These are phyloP conservation scores for Dorcoceras hygrometricum DNA, from an alignment of 257 asterid species.

Conservation along the genomic window DNA sequence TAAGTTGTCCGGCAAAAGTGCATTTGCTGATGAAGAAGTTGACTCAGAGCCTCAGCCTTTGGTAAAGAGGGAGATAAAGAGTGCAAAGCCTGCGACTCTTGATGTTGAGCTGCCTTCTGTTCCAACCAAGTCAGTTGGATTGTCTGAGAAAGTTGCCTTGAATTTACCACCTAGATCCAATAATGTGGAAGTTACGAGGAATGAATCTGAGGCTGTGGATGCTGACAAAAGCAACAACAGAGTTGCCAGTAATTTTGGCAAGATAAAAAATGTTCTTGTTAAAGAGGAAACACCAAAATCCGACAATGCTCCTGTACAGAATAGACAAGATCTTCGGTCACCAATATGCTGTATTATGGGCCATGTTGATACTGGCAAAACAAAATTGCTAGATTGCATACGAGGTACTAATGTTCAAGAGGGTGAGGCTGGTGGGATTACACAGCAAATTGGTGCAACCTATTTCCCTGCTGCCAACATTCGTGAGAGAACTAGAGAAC, in stretches of 20 bases:
- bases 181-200: slow-evolving; percentile 34
- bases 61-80: slow-evolving; percentile 52
- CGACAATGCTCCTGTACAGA: slow-evolving; percentile 30
- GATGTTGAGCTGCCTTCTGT: slow-evolving; percentile 39
- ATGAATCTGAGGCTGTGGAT: slow-evolving; percentile 33
- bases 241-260: slow-evolving; percentile 19
- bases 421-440: slow-evolving; percentile 99
- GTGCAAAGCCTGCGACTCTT: slow-evolving; percentile 30
- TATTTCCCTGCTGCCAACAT: slow-evolving; percentile 95
- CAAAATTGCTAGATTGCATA: slow-evolving; percentile 93
- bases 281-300: slow-evolving; percentile 34
- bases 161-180: slow-evolving; percentile 27
- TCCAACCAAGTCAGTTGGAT: slow-evolving; percentile 35
- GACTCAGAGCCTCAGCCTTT: slow-evolving; percentile 67
- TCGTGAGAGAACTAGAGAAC: slow-evolving; percentile 93
- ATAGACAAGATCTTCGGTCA: slow-evolving; percentile 65
- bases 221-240: slow-evolving; percentile 33
- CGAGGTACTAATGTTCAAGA: slow-evolving; percentile 98
- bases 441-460: slow-evolving; percentile 98
- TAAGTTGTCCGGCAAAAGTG: slow-evolving; percentile 74
- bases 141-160: slow-evolving; percentile 27
- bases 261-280: slow-evolving; percentile 20
- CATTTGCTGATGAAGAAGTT: slow-evolving; percentile 79
- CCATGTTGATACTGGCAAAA: slow-evolving; percentile 98
- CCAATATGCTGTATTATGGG: slow-evolving; percentile 99